These are phyloP conservation scores for Venturia oleaginea DNA, from an alignment of 2,329 filamentous ascomycete genomes.

Conservation along the genomic window DNA sequence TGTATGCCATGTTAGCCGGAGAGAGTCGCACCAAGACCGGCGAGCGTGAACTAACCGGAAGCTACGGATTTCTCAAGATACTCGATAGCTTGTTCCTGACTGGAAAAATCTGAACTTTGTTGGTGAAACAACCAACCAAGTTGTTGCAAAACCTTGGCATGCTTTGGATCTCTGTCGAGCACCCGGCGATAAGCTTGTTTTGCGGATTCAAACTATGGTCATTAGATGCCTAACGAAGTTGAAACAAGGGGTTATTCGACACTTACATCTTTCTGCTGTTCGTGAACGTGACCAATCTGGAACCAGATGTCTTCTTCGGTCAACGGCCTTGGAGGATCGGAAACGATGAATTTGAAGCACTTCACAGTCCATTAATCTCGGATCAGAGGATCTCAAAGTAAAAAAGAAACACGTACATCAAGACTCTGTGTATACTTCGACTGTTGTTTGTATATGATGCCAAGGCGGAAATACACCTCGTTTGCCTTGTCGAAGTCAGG, in stretches of 20 bases:
- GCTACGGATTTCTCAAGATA: slow-evolving; percentile 94
- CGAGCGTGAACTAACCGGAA: slow-evolving; percentile 52
- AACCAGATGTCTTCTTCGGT: slow-evolving; percentile 99
- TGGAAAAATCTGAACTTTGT: slow-evolving; percentile 81
- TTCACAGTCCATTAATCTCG: slow-evolving; percentile 30
- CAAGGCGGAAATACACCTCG: slow-evolving; percentile 95
- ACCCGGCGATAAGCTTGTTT: slow-evolving; percentile 90
- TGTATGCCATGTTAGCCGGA: slow-evolving; percentile 30
- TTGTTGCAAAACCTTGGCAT: slow-evolving; percentile 96
- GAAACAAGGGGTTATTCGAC: not conserved
- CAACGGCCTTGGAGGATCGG: slow-evolving; percentile 79
- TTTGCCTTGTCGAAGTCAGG: slow-evolving; percentile 97
- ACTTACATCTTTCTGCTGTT: slow-evolving; percentile 96
- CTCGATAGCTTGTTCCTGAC: slow-evolving; percentile 92
- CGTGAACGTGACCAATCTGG: slow-evolving; percentile 97
- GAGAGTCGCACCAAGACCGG: slow-evolving; percentile 1
- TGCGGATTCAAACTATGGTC: slow-evolving; percentile 68
- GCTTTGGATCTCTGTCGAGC: slow-evolving; percentile 86
- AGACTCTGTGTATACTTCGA: slow-evolving; percentile 87
- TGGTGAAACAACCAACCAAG: slow-evolving; percentile 97
- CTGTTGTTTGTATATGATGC: slow-evolving; percentile 99
- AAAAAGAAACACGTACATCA: slow-evolving; percentile 51
- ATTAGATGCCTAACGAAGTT: slow-evolving; percentile 21
- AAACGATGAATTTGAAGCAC: slow-evolving; percentile 98
- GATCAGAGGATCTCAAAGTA: not conserved